These are phyloP conservation scores for Fusarium sp. DNA, from an alignment of 2,329 filamentous ascomycete genomes.

Conservation along the genomic window DNA sequence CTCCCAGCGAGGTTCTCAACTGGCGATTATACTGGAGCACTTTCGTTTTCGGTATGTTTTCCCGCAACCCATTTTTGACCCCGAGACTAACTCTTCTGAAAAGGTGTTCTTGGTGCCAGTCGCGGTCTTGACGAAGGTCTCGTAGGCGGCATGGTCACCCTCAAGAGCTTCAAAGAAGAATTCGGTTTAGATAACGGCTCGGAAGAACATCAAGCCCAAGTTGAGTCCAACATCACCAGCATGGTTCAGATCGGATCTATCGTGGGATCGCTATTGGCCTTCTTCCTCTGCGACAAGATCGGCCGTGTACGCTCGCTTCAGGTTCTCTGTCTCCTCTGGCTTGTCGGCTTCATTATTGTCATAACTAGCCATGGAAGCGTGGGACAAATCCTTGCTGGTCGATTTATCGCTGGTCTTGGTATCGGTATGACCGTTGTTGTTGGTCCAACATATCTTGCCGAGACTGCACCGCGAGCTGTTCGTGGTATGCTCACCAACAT, in stretches of 20 bases:
- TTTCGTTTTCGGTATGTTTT: constrained; percentile 10
- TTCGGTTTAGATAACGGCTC: constrained; percentile 63
- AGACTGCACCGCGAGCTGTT: constrained; percentile 71
- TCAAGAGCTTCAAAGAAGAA: constrained; percentile 65
- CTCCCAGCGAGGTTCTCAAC: constrained; percentile 19
- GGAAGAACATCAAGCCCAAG: constrained; percentile 64
- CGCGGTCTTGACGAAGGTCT: constrained; percentile 61
- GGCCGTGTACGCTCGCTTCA: constrained; percentile 18
- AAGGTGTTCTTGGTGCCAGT: constrained; percentile 19
- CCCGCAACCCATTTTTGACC: fast-evolving
- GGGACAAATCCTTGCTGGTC: constrained; percentile 7
- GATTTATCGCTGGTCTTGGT: constrained; percentile 15
- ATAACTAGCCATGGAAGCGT: constrained; percentile 13
- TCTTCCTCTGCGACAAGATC: constrained; percentile 43
- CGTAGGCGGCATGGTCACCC: constrained; percentile 71
- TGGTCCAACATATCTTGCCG: constrained; percentile 66
- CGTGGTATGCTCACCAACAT: constrained; percentile 72
- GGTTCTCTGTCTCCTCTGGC: constrained; percentile 7
- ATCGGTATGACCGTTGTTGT: constrained; percentile 24
- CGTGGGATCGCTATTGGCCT: constrained; percentile 66
- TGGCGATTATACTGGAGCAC: constrained; percentile 27
- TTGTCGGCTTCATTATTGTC: constrained; percentile 12
- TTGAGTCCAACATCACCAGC: constrained; percentile 73
- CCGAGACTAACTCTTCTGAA: neutral
- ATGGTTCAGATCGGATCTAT: constrained; percentile 80